A percentile compares a stretch with the other conserved stretches of the same genome.
Evolutionary conservation across 371 early-diverging fungal genomes (phyloP).

Genomic region (Phascolomyces articulosus): DNA sequence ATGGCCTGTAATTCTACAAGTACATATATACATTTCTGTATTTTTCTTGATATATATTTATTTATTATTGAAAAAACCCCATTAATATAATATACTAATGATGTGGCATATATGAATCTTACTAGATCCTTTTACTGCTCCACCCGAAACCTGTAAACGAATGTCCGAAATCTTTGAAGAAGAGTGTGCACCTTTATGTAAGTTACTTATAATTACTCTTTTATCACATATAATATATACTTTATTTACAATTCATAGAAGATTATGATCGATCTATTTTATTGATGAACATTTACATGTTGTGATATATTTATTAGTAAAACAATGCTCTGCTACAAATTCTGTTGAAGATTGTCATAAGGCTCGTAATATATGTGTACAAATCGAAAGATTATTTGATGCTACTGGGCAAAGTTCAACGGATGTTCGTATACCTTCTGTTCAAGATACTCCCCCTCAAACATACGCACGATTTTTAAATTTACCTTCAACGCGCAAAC

Average conservation of each 20-base stretch:
- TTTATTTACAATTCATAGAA: too few relatives aligned
- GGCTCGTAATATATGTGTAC: constrained; percentile 7
- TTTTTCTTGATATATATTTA: too few relatives aligned
- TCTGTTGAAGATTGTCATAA: constrained; percentile 5
- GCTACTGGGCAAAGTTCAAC: background rate
- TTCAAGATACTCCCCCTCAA: background rate
- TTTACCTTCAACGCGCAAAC: background rate
- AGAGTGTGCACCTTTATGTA: constrained; percentile 17
- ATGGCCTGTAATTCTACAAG: constrained; percentile 36
- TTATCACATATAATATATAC: too few relatives aligned
- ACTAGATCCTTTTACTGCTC: constrained; percentile 24
- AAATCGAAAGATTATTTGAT: background rate
- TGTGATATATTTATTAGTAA: constrained; percentile 21
- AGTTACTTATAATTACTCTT: too few relatives aligned
- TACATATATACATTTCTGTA: constrained; percentile 12
- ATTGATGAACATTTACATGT: background rate
- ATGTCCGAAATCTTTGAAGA: constrained; percentile 4
- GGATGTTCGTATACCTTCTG: constrained; percentile 9
- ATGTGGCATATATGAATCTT: too few relatives aligned
- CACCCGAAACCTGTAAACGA: constrained; percentile 4
- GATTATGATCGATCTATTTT: too few relatives aligned
- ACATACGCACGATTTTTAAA: background rate
- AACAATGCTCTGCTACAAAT: constrained; percentile 20
- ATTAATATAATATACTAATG: too few relatives aligned
- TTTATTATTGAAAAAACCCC: too few relatives aligned